These are phyloP conservation scores for Sesbania bispinosa DNA, from an alignment of 306 rosid species.

Conservation along the genomic window DNA sequence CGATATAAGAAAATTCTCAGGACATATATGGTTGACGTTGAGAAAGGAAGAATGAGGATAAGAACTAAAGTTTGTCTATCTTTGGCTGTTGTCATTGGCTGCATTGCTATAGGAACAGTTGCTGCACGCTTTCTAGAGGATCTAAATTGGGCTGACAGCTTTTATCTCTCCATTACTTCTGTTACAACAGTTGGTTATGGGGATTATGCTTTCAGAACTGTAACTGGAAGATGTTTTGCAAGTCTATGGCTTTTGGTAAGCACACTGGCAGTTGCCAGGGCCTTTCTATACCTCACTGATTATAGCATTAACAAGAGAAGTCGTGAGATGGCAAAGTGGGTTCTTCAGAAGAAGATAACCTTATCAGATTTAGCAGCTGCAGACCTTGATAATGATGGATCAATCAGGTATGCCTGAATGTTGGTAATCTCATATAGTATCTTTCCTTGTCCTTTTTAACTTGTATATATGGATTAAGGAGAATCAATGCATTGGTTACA, in stretches of 20 bases:
- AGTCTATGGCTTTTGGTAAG: conserved; percentile 62
- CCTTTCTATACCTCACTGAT: conserved; percentile 66
- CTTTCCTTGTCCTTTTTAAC: neutral
- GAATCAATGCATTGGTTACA: neutral
- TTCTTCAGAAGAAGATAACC: conserved; percentile 70
- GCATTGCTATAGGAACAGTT: conserved; percentile 58
- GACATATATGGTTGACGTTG: conserved; percentile 51
- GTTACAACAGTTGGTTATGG: conserved; percentile 81
- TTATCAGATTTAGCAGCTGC: conserved; percentile 61
- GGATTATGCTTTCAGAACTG: conserved; percentile 50
- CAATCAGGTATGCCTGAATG: conserved; percentile 58
- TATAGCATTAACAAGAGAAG: conserved; percentile 61
- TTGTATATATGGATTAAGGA: neutral
- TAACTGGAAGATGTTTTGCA: conserved; percentile 62
- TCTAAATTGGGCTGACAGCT: conserved; percentile 49
- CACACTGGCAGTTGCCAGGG: conserved; percentile 64
- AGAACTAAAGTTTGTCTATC: conserved; percentile 59
- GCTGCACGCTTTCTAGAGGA: conserved; percentile 44
- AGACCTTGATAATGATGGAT: conserved; percentile 73
- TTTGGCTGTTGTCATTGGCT: conserved; percentile 44
- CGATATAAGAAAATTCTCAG: conserved; percentile 37
- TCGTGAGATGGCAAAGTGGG: conserved; percentile 46
- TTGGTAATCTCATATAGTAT: neutral
- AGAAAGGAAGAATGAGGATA: conserved; percentile 76
- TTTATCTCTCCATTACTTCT: conserved; percentile 66